Percentiles rank a stretch among this genome's conserved stretches.
These are phyloP conservation scores for Pulveroboletus sp. DNA, from an alignment of 768 basidiomycete species.

Conservation along the genomic window DNA sequence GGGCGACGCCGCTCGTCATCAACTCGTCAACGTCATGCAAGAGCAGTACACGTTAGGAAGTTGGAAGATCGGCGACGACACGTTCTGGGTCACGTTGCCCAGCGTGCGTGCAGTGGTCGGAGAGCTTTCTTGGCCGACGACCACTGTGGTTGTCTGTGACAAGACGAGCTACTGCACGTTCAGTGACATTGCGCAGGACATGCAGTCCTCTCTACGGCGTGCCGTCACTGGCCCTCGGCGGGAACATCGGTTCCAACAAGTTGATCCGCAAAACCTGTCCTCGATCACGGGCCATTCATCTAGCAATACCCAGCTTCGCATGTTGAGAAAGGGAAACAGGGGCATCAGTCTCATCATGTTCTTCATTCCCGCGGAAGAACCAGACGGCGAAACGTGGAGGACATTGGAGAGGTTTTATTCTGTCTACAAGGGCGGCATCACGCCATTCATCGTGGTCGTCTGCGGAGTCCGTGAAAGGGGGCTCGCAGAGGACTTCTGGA, in stretches of 20 bases:
- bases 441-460: constrained; percentile 18
- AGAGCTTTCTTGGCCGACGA: constrained; percentile 17
- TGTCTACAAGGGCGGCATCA: constrained; percentile 10
- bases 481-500: constrained; percentile 11
- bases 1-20: background rate
- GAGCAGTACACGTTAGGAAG: constrained; percentile 6
- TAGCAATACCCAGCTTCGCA: background rate
- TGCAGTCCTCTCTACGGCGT: constrained; percentile 6
- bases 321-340: constrained; percentile 1
- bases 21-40: constrained; percentile 9
- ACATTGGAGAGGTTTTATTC: constrained; percentile 13
- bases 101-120: constrained; percentile 18
- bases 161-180: constrained; percentile 7
- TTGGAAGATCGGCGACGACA: constrained; percentile 9
- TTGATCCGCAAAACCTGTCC: constrained; percentile 9
- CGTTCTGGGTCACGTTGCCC: constrained; percentile 10
- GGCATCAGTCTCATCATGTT: constrained; percentile 14
- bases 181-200: constrained; percentile 1
- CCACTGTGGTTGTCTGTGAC: constrained; percentile 19
- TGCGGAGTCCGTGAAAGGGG: constrained; percentile 1
- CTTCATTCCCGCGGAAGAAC: constrained; percentile 5
- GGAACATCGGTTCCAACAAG: constrained; percentile 13
- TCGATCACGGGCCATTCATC: background rate
- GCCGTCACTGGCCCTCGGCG: background rate
- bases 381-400: constrained; percentile 9